phyloP scores from a whole-genome alignment of 225 moss, liverwort and hornwort species.

The Bryoerythrophyllum caledonicum region DNA sequence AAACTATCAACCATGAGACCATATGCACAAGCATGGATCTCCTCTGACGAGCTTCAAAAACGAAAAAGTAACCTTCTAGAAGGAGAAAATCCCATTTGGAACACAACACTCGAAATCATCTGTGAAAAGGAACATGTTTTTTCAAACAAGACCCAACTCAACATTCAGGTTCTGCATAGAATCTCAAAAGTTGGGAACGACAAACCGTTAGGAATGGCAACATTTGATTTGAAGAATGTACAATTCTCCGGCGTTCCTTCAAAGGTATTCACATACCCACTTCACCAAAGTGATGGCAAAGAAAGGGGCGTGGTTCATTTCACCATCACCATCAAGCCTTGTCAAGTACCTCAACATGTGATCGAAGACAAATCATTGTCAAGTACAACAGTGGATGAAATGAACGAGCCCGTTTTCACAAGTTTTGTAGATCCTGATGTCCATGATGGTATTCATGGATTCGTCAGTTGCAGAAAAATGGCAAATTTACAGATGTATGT shows the following conservation, averaged over 20 bases:
- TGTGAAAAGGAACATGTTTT: neutral
- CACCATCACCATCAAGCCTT: neutral
- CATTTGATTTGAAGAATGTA: neutral
- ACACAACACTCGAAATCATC: neutral
- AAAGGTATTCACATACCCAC: neutral
- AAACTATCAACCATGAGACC: neutral
- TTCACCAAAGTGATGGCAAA: neutral
- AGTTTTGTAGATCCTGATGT: neutral
- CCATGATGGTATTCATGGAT: neutral
- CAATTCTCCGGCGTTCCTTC: neutral
- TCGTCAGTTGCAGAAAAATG: neutral
- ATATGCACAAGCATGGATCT: neutral
- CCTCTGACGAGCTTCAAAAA: neutral
- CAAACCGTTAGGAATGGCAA: neutral
- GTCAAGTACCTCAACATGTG: neutral
- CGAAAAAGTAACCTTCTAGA: rapidly evolving
- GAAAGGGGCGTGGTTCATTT: neutral
- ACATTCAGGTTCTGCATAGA: neutral
- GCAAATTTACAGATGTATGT: neutral
- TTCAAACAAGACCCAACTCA: neutral
- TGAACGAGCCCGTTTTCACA: neutral
- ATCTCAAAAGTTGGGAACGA: too few species aligned
- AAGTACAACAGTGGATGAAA: neutral
- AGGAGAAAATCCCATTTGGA: neutral
- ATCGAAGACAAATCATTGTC: neutral